Evolutionary conservation across 805 yeast genomes (phyloP).

Genomic region (Cyberlindnera lachancei): DNA sequence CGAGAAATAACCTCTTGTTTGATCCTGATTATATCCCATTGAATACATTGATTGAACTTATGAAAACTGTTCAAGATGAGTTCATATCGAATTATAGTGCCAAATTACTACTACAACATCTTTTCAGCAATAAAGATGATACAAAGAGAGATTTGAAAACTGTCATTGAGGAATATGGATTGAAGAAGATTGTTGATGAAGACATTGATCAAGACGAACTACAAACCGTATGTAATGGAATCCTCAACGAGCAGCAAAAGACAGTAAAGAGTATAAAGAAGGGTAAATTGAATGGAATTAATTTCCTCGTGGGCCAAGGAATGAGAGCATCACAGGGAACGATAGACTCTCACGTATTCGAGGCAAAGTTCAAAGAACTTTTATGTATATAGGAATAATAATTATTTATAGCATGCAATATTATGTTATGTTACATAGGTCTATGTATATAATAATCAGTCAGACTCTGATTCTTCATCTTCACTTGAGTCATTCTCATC

Average conservation of each 20-base stretch:
- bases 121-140: constrained; percentile 43
- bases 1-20: constrained; percentile 38
- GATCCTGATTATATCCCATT: constrained; percentile 29
- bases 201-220: constrained; percentile 26
- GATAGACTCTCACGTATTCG: constrained; percentile 29
- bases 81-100: constrained; percentile 61
- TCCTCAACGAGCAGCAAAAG: constrained; percentile 35
- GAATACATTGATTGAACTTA: constrained; percentile 43
- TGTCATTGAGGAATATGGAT: constrained; percentile 48
- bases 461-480: constrained; percentile 21
- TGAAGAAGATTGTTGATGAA: constrained; percentile 32
- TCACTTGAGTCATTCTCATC: constrained; percentile 23
- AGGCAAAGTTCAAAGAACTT: constrained; percentile 25
- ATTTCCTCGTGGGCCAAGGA: constrained; percentile 75
- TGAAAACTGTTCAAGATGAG: constrained; percentile 37
- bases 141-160: constrained; percentile 26
- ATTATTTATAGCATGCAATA: constrained; percentile 1
- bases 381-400: constrained; percentile 2
- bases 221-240: constrained; percentile 26
- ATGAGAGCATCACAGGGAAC: constrained; percentile 74
- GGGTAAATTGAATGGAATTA: constrained; percentile 49
- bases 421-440: no score
- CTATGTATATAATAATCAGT: constrained; percentile 7
- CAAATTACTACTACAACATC: constrained; percentile 52
- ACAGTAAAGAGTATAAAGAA: constrained; percentile 52